A percentile compares a stretch with the other conserved stretches of the same genome.
Conservation (phyloP, 1,284 basidiomycete genomes). For the Puccinia novopanici region DNA sequence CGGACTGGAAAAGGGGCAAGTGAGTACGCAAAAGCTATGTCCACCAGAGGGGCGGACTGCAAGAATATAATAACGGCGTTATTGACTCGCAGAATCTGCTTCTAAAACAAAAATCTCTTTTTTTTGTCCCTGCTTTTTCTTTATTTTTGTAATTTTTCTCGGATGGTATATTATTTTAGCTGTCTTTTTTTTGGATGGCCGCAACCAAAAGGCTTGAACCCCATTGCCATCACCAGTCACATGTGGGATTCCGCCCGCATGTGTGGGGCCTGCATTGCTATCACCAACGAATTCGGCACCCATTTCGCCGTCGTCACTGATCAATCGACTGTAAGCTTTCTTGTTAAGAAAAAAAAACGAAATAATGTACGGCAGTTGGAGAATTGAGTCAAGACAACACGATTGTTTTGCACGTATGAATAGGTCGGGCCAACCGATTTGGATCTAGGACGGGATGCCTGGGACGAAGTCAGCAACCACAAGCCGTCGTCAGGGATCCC, state of each 20-base stretch:
- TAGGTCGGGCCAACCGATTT: background rate
- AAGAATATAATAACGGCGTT: too few species aligned
- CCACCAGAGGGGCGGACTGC: background rate
- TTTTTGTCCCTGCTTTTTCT: too few species aligned
- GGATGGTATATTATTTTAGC: too few species aligned
- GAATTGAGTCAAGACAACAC: background rate
- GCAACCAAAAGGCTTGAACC: conserved; percentile 5
- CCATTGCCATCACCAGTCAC: conserved; percentile 23
- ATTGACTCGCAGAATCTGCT: too few species aligned
- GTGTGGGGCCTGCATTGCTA: conserved; percentile 22
- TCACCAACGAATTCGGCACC: background rate
- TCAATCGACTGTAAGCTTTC: background rate
- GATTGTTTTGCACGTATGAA: background rate
- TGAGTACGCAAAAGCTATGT: background rate
- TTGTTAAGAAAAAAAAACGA: too few species aligned
- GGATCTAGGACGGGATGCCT: background rate
- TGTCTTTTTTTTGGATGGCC: conserved; percentile 5
- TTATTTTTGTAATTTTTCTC: too few species aligned
- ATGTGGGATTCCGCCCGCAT: conserved; percentile 20
- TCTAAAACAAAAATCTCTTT: too few species aligned
- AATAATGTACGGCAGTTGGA: too few species aligned
- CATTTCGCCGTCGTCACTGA: conserved; percentile 3
- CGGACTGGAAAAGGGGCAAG: conserved; percentile 6
- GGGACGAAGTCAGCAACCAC: conserved; percentile 11
- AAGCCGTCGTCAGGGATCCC: background rate